These are phyloP conservation scores for Aspergillus quadricinctus DNA, from an alignment of 2,329 filamentous ascomycete species.

Conservation along the genomic window DNA sequence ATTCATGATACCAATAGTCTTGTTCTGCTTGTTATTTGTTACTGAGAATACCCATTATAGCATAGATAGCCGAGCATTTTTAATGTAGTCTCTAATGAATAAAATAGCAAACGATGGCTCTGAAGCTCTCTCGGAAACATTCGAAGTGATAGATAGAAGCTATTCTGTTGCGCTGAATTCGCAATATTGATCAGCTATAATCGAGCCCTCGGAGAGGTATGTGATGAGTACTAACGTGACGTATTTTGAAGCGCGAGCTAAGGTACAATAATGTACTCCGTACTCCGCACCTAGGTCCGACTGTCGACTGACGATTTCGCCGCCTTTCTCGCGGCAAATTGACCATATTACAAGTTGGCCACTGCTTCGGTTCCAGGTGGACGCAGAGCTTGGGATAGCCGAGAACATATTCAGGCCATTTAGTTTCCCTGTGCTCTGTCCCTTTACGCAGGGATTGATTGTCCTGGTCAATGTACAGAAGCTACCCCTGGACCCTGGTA, in stretches of 20 bases:
- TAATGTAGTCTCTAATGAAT: conserved; percentile 19
- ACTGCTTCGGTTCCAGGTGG: background rate
- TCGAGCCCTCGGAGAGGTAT: no score
- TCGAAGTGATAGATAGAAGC: background rate
- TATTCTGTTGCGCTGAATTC: background rate
- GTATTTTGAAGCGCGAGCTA: background rate
- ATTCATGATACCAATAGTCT: conserved; percentile 18
- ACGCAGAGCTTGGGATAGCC: background rate
- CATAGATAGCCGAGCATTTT: conserved; percentile 9
- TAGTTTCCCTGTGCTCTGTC: background rate
- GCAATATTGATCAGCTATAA: no score
- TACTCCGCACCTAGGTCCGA: background rate
- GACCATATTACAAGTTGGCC: background rate
- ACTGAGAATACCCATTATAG: conserved; percentile 18
- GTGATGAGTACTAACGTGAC: background rate
- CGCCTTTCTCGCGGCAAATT: background rate
- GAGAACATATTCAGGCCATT: background rate
- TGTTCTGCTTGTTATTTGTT: conserved; percentile 3
- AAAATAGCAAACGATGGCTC: background rate
- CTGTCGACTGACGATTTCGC: background rate
- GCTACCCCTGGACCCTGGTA: background rate
- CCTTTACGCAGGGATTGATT: background rate
- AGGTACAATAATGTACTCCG: background rate
- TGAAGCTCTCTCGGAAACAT: background rate
- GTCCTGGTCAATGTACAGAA: background rate